These are phyloP conservation scores for Xylogone sp. DNA, from an alignment of 2,329 filamentous ascomycete genomes.

Conservation along the genomic window DNA sequence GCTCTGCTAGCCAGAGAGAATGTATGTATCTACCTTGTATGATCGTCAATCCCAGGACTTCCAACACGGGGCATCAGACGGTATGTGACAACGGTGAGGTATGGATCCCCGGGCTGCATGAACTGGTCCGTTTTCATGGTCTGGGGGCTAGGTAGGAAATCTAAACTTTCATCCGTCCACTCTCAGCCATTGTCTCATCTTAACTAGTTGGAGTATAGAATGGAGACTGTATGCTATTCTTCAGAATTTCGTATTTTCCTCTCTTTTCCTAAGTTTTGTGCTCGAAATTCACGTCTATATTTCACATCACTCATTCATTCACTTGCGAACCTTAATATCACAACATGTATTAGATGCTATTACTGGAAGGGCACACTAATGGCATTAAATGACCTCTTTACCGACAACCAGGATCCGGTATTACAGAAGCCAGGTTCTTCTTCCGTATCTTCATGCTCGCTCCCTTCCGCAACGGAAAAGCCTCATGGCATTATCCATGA, in stretches of 20 bases:
- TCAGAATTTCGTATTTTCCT: background rate
- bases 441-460: slow-evolving; percentile 1
- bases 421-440: slow-evolving; percentile 2
- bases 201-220: slow-evolving; percentile 10
- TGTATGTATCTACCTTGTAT: slow-evolving; percentile 7
- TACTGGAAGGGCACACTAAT: slow-evolving; percentile 17
- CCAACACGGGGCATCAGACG: slow-evolving; percentile 13
- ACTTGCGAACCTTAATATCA: slow-evolving; percentile 9
- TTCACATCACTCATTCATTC: slow-evolving; percentile 5
- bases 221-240: background rate
- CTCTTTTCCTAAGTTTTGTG: no score
- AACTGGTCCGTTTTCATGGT: background rate
- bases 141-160: background rate
- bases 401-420: slow-evolving; percentile 13
- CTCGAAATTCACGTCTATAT: no score
- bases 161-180: background rate
- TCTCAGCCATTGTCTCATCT: slow-evolving; percentile 11
- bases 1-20: background rate
- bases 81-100: background rate
- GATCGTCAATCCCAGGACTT: slow-evolving; percentile 12
- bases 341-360: slow-evolving; percentile 6
- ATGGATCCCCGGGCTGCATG: background rate
- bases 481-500: slow-evolving; percentile 10
- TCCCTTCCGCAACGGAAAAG: slow-evolving; percentile 5
- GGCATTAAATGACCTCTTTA: slow-evolving; percentile 8